A percentile compares a stretch with the other conserved stretches of the same genome.
These are phyloP conservation scores for Porphyra umbilicalis DNA, from an alignment of 31 red algal genomes.

Conservation along the genomic window DNA sequence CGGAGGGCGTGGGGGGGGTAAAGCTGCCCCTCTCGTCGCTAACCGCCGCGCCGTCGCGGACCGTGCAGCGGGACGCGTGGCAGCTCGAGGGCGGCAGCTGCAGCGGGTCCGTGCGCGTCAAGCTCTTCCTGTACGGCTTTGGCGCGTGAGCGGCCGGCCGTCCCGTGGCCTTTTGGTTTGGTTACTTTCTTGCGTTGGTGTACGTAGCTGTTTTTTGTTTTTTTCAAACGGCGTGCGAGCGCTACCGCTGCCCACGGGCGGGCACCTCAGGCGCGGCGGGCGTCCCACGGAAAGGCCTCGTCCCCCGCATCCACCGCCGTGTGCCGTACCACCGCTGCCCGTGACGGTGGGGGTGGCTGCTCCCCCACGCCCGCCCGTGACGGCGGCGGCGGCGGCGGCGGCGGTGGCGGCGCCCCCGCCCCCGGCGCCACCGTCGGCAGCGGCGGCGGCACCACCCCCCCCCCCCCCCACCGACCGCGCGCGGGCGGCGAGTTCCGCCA, in stretches of 20 bases:
- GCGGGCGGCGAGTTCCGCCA: not conserved
- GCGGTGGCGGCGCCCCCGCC: too few relatives aligned
- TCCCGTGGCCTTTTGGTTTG: not conserved
- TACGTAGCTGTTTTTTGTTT: not conserved
- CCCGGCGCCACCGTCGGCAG: not conserved
- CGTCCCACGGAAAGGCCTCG: too few relatives aligned
- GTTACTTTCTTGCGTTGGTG: not conserved
- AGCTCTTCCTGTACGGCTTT: not conserved
- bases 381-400: not conserved
- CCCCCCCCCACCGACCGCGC: not conserved
- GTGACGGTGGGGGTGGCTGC: too few relatives aligned
- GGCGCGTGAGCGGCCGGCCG: not conserved
- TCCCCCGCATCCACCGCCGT: too few relatives aligned
- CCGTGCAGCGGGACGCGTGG: not conserved
- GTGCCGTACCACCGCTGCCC: not conserved
- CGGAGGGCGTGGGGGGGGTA: not conserved
- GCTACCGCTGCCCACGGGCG: too few relatives aligned
- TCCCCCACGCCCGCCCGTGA: not conserved
- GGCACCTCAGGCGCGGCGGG: too few relatives aligned
- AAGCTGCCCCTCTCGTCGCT: not conserved
- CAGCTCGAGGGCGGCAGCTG: not conserved
- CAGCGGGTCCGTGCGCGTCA: not conserved
- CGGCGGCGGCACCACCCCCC: not conserved
- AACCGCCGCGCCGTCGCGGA: not conserved
- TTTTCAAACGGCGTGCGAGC: too few relatives aligned